Percentiles rank a stretch among this genome's conserved stretches.
Evolutionary conservation across 2,329 filamentous ascomycete species (phyloP).

Genomic region (Pestalotiopsis sp.): DNA sequence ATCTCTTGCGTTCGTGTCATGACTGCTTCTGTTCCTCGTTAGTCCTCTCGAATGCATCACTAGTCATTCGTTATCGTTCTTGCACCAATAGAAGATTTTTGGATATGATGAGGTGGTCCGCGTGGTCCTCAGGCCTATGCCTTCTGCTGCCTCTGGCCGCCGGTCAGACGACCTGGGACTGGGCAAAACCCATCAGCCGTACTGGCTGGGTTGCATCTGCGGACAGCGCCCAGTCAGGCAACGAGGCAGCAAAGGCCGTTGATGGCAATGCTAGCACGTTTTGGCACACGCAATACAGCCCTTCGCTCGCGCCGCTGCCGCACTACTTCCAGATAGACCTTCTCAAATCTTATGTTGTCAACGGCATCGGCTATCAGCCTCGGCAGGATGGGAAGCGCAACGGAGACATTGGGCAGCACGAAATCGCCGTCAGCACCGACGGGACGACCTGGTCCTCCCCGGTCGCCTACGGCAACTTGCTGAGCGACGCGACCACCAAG

Average conservation of each 20-base stretch:
- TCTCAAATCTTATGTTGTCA: conserved; percentile 25
- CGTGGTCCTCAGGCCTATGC: conserved; percentile 1
- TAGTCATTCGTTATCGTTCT: background rate
- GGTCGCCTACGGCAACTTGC: conserved; percentile 30
- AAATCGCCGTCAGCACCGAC: conserved; percentile 29
- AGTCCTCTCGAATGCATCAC: background rate
- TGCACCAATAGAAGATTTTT: background rate
- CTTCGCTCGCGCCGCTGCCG: conserved; percentile 20
- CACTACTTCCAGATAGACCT: conserved; percentile 35
- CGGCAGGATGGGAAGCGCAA: conserved; percentile 27
- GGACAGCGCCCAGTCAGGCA: conserved; percentile 27
- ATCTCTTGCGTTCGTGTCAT: background rate
- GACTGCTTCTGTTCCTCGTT: background rate
- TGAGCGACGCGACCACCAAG: conserved; percentile 29
- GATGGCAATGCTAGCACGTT: conserved; percentile 30
- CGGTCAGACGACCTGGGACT: conserved; percentile 18
- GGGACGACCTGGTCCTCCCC: conserved; percentile 25
- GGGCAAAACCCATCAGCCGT: conserved; percentile 20
- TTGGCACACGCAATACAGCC: conserved; percentile 29
- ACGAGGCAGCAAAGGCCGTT: conserved; percentile 29
- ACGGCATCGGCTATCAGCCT: conserved; percentile 31
- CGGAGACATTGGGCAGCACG: conserved; percentile 31
- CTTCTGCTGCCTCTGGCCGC: conserved; percentile 15
- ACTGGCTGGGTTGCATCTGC: conserved; percentile 30
- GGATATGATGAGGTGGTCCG: background rate